Conservation (phyloP, 2,329 filamentous ascomycete genomes). For the Aspergillus melleus region DNA sequence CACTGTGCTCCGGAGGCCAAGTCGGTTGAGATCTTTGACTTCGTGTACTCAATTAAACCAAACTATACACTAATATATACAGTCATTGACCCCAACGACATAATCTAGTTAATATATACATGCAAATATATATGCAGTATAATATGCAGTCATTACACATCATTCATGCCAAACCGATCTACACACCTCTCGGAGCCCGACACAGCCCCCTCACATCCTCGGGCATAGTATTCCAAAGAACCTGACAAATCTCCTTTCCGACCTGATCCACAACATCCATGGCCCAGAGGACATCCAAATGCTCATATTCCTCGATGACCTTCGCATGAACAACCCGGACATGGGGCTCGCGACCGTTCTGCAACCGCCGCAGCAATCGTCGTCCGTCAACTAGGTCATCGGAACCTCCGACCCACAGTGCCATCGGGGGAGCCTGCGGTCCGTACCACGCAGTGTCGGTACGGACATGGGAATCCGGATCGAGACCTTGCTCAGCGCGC, state of each 20-base stretch:
- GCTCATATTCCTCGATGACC: conserved; percentile 84
- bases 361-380: conserved; percentile 71
- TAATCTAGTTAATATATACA: too few relatives aligned
- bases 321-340: conserved; percentile 79
- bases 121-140: neutral
- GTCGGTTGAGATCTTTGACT: too few relatives aligned
- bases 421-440: conserved; percentile 74
- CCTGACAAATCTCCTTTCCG: conserved; percentile 74
- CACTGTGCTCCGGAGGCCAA: too few relatives aligned
- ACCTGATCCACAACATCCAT: conserved; percentile 84
- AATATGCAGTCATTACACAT: neutral
- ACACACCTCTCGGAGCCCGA: conserved; percentile 42
- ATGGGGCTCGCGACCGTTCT: conserved; percentile 75
- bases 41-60: too few relatives aligned
- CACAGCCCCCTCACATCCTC: conserved; percentile 59
- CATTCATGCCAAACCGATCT: neutral
- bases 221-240: conserved; percentile 75
- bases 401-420: conserved; percentile 80
- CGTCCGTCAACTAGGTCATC: conserved; percentile 84
- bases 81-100: too few relatives aligned
- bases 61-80: too few relatives aligned
- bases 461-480: conserved; percentile 10
- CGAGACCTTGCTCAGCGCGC: conserved; percentile 21
- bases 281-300: conserved; percentile 93
- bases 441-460: conserved; percentile 75